Conservation (phyloP, 1,139 yeast genomes). For the Hansenula lynferdii region DNA sequence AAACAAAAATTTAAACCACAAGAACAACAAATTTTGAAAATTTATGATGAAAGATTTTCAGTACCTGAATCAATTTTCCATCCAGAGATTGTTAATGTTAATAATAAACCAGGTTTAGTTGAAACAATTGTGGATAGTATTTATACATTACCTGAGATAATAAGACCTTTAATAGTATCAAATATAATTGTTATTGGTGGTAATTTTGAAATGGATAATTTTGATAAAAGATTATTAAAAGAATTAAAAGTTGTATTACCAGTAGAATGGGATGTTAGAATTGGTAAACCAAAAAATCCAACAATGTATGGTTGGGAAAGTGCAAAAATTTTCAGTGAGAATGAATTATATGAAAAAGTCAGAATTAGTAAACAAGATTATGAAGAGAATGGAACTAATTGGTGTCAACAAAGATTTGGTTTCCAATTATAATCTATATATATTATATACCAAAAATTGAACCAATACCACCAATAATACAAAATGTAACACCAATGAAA, state of each 20-base stretch:
- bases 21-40: constrained; percentile 60
- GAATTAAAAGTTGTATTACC: constrained; percentile 68
- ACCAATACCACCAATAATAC: constrained; percentile 17
- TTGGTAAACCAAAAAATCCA: constrained; percentile 40
- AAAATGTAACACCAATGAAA: constrained; percentile 11
- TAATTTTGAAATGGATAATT: constrained; percentile 64
- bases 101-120: constrained; percentile 63
- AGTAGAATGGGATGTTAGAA: constrained; percentile 57
- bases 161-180: constrained; percentile 73
- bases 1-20: constrained; percentile 27
- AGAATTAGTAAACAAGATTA: constrained; percentile 74
- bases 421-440: constrained; percentile 41
- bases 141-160: constrained; percentile 64
- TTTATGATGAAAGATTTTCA: constrained; percentile 81
- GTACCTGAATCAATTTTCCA: constrained; percentile 85
- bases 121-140: constrained; percentile 74
- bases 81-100: constrained; percentile 79
- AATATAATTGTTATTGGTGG: constrained; percentile 87
- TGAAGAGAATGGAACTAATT: constrained; percentile 78
- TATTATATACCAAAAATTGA: constrained; percentile 14
- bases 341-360: constrained; percentile 42
- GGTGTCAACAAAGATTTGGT: constrained; percentile 75
- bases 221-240: constrained; percentile 49
- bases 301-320: constrained; percentile 51
- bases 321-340: constrained; percentile 48